phyloP scores from a whole-genome alignment of 106 monocot genomes.

The Triglochin maritima region DNA sequence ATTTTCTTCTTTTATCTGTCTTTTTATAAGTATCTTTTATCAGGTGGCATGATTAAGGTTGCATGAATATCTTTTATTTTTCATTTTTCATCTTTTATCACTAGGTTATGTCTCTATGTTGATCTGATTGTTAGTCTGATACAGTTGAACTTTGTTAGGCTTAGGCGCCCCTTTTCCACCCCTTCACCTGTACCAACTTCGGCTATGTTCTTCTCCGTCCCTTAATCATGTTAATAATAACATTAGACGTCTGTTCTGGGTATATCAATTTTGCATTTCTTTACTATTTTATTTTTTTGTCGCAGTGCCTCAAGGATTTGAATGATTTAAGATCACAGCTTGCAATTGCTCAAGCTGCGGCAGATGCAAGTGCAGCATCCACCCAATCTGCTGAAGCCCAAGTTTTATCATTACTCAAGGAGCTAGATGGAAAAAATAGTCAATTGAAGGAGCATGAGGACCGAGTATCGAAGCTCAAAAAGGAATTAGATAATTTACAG shows the following conservation, averaged over 20 bases:
- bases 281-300: not conserved
- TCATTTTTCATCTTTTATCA: not conserved
- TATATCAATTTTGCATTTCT: not conserved
- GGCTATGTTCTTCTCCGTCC: not conserved
- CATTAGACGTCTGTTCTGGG: no score
- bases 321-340: constrained; percentile 71
- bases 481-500: constrained; percentile 61
- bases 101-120: not conserved
- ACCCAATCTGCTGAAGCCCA: constrained; percentile 60
- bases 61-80: no score
- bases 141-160: not conserved
- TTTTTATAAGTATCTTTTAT: no score
- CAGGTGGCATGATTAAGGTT: no score
- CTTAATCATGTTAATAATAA: not conserved
- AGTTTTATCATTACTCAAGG: constrained; percentile 45
- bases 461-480: constrained; percentile 45
- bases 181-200: not conserved
- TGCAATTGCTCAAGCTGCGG: constrained; percentile 46
- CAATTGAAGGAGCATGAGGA: constrained; percentile 60
- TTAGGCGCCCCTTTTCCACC: not conserved
- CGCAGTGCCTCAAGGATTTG: constrained; percentile 56
- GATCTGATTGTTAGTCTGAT: not conserved
- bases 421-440: constrained; percentile 66
- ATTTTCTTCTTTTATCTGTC: no score
- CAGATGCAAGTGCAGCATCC: constrained; percentile 76